Evolutionary conservation across 2,329 filamentous ascomycete species (phyloP), one percentile per base, ranked within the genome.

Genomic region (Penicillium occitanis): DNA sequence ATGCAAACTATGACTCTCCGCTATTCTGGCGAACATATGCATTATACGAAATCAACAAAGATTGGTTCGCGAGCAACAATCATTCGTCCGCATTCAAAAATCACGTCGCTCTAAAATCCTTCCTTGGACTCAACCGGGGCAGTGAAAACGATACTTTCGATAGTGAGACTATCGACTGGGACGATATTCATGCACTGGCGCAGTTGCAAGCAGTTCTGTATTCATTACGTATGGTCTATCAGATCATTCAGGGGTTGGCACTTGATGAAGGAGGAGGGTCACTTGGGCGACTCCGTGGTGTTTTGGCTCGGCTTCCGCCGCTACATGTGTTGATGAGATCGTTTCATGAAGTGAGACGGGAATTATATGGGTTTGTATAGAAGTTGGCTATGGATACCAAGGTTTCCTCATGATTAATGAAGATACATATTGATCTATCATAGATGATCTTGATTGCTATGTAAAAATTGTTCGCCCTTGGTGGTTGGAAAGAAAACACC

Each of bases 131-230:
- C 10, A 75, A 75, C 1, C 71, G 72, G 59, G 53, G n/a, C n/a
- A 71, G 72, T 25, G 46, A 60, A 33, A 37, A 22, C 2, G 48
- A 25, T 8, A 37, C 35, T 19, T 40, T 25, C 14, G n/a, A 40
- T n/a, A 50, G 70, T 2, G 73, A 78, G n/a, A 70, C 71, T 1
- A 64, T 80, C 11, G 77, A 80, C 1, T 91, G 89, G 90, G 79
- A 84, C 10, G 78, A 84, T 19, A 76, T 90, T 51, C 89, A 92
- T 70, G 80, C 90, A 58, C 74, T 82, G 8, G 87, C 88, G 0
- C 86, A 89, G 68, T 75, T 87, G 0, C 86, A 89, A 63, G 86
- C 85, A 4, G 80, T 83, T 0, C 75, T 87, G 5, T 91, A 90
- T 71, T 90, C 88, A 0, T 72, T 90, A 1, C 82, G 87, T 51